Percentiles rank a stretch among this genome's conserved stretches.
Conservation (phyloP, 176 grass and related monocot species). For the Eragrostis curvula region DNA sequence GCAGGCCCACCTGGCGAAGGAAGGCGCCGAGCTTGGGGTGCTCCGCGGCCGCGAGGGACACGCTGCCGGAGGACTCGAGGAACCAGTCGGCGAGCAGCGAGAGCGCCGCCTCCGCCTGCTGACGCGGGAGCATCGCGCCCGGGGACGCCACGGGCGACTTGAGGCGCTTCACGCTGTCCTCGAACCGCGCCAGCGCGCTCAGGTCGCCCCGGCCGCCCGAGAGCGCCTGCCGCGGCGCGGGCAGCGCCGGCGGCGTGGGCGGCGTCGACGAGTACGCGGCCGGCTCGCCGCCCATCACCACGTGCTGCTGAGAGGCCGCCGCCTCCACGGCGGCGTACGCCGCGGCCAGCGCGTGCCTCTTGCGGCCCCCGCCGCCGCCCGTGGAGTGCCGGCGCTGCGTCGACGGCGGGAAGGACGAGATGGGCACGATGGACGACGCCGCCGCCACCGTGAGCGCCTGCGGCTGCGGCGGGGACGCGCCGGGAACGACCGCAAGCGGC, state of each 20-base stretch:
- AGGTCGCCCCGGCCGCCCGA: slow-evolving; percentile 70
- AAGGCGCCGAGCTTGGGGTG: slow-evolving; percentile 76
- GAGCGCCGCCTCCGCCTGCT: slow-evolving; percentile 64
- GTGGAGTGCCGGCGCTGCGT: slow-evolving; percentile 45
- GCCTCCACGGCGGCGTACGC: slow-evolving; percentile 33
- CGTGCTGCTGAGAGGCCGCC: slow-evolving; percentile 11
- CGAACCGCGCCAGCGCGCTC: slow-evolving; percentile 58
- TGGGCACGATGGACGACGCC: slow-evolving; percentile 39
- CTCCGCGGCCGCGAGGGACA: slow-evolving; percentile 57
- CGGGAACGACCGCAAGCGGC: neutral
- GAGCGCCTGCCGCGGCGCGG: slow-evolving; percentile 49
- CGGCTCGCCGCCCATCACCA: slow-evolving; percentile 9
- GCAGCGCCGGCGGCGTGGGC: slow-evolving; percentile 33
- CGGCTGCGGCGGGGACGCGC: neutral
- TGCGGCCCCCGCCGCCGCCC: slow-evolving; percentile 22
- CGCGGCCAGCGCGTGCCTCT: slow-evolving; percentile 27
- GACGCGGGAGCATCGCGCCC: slow-evolving; percentile 39
- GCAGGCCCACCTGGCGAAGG: slow-evolving; percentile 69
- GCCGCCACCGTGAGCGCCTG: slow-evolving; percentile 10
- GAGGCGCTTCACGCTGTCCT: slow-evolving; percentile 79
- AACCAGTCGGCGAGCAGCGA: slow-evolving; percentile 79
- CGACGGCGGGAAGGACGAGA: slow-evolving; percentile 43
- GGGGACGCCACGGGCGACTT: slow-evolving; percentile 62
- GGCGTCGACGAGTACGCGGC: slow-evolving; percentile 47
- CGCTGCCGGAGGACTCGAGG: slow-evolving; percentile 64